A percentile compares a stretch with the other conserved stretches of the same genome.
phyloP scores from a whole-genome alignment of 768 basidiomycete species.

The Tricholoma terreum region DNA sequence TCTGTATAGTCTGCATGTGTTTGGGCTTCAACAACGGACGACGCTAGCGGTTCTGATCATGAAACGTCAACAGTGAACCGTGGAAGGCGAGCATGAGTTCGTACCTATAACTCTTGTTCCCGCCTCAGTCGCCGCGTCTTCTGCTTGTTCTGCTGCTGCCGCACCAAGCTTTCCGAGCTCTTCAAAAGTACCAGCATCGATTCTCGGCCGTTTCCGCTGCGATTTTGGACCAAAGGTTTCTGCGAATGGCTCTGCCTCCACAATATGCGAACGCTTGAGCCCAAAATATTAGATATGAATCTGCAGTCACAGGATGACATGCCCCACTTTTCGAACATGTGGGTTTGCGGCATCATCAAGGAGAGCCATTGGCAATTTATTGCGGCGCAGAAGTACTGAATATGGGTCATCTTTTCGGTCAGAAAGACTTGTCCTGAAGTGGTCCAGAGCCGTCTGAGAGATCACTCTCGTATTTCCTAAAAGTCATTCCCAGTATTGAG shows the following conservation, averaged over 20 bases:
- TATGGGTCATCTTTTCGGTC: conserved; percentile 92
- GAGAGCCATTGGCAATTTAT: conserved; percentile 96
- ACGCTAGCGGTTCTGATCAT: conserved; percentile 44
- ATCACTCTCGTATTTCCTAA: conserved; percentile 97
- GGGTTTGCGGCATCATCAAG: conserved; percentile 88
- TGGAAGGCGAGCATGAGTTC: conserved; percentile 2
- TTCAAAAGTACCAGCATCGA: conserved; percentile 90
- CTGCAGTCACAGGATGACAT: neutral
- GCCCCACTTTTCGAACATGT: conserved; percentile 63
- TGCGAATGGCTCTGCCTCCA: conserved; percentile 91
- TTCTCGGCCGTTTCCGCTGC: conserved; percentile 83
- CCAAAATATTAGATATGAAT: conserved; percentile 3
- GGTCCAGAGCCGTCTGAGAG: conserved; percentile 92
- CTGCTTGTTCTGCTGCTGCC: conserved; percentile 53
- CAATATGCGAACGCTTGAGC: conserved; percentile 80
- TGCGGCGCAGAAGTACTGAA: conserved; percentile 87
- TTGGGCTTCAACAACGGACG: conserved; percentile 46
- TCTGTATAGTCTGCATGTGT: conserved; percentile 82
- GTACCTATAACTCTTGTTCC: conserved; percentile 47
- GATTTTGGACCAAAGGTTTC: conserved; percentile 97
- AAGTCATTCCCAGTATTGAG: conserved; percentile 5
- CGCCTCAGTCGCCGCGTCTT: conserved; percentile 35
- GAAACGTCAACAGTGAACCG: neutral
- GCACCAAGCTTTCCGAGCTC: conserved; percentile 73
- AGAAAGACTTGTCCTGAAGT: conserved; percentile 88